Conservation (phyloP, 2,329 filamentous ascomycete species). For the Clathrospora elynae region DNA sequence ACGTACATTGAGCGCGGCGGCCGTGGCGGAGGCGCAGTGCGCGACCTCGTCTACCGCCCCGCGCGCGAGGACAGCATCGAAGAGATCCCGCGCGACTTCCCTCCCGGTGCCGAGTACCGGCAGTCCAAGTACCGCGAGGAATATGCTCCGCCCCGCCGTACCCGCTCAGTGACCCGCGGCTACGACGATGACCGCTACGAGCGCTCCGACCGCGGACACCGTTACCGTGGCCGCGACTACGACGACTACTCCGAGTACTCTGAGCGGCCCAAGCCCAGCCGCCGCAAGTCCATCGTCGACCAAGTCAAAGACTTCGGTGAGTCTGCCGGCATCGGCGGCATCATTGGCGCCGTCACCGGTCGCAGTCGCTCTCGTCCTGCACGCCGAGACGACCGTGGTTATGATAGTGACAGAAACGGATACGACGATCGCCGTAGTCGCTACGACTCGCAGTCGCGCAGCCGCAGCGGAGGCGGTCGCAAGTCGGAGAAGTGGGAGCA, state of each 20-base stretch:
- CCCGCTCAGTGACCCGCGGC: slow-evolving; percentile 67
- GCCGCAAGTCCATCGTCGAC: slow-evolving; percentile 64
- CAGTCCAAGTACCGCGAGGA: slow-evolving; percentile 56
- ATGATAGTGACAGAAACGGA: slow-evolving; percentile 48
- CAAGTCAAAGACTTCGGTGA: slow-evolving; percentile 59
- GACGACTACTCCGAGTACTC: slow-evolving; percentile 55
- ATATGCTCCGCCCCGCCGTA: slow-evolving; percentile 60
- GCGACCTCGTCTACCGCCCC: slow-evolving; percentile 58
- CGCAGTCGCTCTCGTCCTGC: slow-evolving; percentile 63
- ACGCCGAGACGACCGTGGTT: slow-evolving; percentile 55
- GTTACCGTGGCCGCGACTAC: slow-evolving; percentile 53
- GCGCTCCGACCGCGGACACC: slow-evolving; percentile 46
- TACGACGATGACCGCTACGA: slow-evolving; percentile 58
- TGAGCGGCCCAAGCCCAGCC: slow-evolving; percentile 51
- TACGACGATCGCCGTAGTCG: slow-evolving; percentile 46
- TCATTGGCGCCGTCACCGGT: slow-evolving; percentile 57
- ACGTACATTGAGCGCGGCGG: slow-evolving; percentile 58
- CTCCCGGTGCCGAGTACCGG: slow-evolving; percentile 62
- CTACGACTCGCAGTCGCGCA: slow-evolving; percentile 61
- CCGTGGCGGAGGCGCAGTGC: slow-evolving; percentile 49
- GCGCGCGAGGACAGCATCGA: slow-evolving; percentile 79
- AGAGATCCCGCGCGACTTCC: slow-evolving; percentile 83
- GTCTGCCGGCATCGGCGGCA: slow-evolving; percentile 62
- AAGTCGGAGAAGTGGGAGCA: slow-evolving; percentile 67
- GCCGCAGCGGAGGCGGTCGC: slow-evolving; percentile 54